Base-by-base conservation (phyloP, 108 stramenopile species). In the Aurantiochytrium sp. region DNA sequence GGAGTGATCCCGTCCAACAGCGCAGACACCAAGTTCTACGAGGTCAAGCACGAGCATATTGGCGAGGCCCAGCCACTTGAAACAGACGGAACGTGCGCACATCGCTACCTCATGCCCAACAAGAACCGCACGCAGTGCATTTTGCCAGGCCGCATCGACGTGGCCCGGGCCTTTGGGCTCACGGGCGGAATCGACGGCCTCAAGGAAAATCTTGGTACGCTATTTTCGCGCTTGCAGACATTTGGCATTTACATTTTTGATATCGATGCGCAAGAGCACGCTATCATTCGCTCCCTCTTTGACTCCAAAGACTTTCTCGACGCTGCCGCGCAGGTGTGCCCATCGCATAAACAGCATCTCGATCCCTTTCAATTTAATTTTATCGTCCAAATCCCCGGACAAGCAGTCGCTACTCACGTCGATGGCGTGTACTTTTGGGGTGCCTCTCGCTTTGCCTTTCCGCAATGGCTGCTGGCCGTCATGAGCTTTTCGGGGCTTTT, bases 321-420 rank as follows among this genome's bases (percentile, higher is more conserved):
- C 29, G 73, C 89, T 12, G 91, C 91, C 44, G 83, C 72, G 43
- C 18, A 45, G 5, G 60, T 89, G 10, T 91, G 91, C 43, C 91
- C 91, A 0, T 1, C 44, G 0, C 47, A 91, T 18, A 83, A 83
- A 42, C 88, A 87, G 42, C 12, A 88, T 16, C 73, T 91, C 42
- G 91, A 91, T 87, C 87, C 91, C 10, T 91, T 91, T 60, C 91
- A 91, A 47, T 91, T 89, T 88, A 91, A 91, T 42, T 60, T 88
- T 25, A 91, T 91, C 21, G 51, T 89, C 2, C 91, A 91, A 43
- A 55, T 91, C 4, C 91, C 91, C 16, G 91, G 91, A 21, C 91
- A 91, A 87, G 88, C 91, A 0, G 91, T 91, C 5, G 91, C 91
- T 6, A 73, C 60, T 4, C 91, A 91, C 51, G 53, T 91, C 3